Conservation (phyloP, 257 asterid species). For the Nicotiana tomentosiformis region DNA sequence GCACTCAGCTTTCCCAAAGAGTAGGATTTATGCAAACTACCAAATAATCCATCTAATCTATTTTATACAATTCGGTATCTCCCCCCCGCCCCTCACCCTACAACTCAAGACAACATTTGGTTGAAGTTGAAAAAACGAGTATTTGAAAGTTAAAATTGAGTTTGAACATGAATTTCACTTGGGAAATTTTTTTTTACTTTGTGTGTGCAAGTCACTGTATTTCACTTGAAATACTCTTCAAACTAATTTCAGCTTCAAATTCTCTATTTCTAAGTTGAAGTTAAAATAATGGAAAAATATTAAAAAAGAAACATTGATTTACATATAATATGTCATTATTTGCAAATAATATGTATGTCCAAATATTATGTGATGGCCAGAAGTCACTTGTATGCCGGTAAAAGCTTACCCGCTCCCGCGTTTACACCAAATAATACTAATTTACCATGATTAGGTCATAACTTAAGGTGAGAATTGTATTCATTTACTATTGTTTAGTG, state of each 20-base stretch:
- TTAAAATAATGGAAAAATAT: not conserved
- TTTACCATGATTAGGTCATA: no score
- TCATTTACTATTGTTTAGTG: no score
- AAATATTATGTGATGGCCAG: not conserved
- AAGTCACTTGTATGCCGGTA: not conserved
- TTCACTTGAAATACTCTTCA: not conserved
- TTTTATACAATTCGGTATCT: no score
- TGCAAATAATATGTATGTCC: not conserved
- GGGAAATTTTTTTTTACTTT: not conserved
- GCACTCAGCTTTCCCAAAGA: no score
- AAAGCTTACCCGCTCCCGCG: no score
- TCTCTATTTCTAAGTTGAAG: constrained; percentile 5
- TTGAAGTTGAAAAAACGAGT: not conserved
- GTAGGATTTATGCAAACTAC: no score
- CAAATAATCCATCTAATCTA: no score
- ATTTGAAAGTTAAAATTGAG: not conserved
- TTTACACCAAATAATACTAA: no score
- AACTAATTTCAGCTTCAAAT: not conserved
- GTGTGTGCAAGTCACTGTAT: not conserved
- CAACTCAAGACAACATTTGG: not conserved
- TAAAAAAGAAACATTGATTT: not conserved
- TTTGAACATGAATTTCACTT: not conserved
- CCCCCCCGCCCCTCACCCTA: no score
- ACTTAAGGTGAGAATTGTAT: no score
- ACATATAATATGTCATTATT: not conserved